phyloP scores from a whole-genome alignment of 495 filamentous ascomycete species.

The Penicillium fimorum region DNA sequence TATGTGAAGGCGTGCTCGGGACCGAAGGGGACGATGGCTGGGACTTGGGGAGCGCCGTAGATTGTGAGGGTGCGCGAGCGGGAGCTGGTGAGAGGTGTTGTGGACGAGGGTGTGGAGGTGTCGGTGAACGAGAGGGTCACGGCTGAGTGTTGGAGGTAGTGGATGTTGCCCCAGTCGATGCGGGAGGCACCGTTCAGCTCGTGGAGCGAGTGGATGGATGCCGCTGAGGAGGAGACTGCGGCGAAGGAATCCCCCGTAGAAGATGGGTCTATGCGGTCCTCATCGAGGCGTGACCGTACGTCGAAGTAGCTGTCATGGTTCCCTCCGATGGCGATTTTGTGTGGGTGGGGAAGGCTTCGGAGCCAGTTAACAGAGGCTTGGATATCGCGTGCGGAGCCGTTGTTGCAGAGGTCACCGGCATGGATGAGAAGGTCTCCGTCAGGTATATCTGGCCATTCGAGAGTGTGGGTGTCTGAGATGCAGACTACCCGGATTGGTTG shows the following conservation, averaged over 20 bases:
- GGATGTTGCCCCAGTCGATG: constrained; percentile 58
- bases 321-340: constrained; percentile 84
- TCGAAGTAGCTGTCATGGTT: constrained; percentile 90
- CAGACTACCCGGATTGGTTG: constrained; percentile 74
- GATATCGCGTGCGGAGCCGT: constrained; percentile 68
- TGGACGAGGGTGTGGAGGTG: constrained; percentile 14
- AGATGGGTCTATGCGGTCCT: constrained; percentile 38
- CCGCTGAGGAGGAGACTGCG: constrained; percentile 39
- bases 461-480: constrained; percentile 84
- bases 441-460: constrained; percentile 61
- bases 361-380: constrained; percentile 82
- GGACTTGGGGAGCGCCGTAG: constrained; percentile 66
- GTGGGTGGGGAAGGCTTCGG: constrained; percentile 60
- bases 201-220: constrained; percentile 43
- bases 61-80: constrained; percentile 47
- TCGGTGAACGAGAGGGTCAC: constrained; percentile 48
- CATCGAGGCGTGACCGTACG: constrained; percentile 40
- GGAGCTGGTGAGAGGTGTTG: constrained; percentile 16
- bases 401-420: constrained; percentile 78
- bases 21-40: constrained; percentile 51
- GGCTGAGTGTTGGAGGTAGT: constrained; percentile 64
- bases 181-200: constrained; percentile 32
- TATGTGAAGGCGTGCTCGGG: constrained; percentile 69
- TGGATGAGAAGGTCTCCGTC: constrained; percentile 85
- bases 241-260: constrained; percentile 22